Base-by-base conservation (phyloP, 768 basidiomycete species). In the Kwoniella europaea region DNA sequence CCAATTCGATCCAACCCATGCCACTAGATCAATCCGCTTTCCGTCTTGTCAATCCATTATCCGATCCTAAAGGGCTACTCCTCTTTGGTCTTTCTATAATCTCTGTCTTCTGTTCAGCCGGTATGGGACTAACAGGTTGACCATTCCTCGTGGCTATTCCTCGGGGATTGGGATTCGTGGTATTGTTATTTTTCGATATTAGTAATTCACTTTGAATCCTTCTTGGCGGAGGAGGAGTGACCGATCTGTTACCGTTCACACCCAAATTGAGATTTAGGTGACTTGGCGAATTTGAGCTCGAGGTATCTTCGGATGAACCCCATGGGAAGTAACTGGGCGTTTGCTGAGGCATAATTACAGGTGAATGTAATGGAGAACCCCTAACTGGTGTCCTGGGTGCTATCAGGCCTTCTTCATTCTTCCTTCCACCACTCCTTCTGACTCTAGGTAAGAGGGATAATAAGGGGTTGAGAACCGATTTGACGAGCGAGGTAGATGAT, bases 121-220 rank as follows among this genome's bases (percentile, higher is more conserved):
- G 50, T 35, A 22, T 62, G 18, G 18, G 20, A 52, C 27, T 27
- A 52, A 58, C 67, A 12, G 68, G 68, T 41, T 20, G 57, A 3
- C 71, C 71, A 29, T 71, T 67, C 60, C 71, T 67, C 16, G 71
- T 71, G 15, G 71, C 71, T 63, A 71, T 67, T 35, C 71, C 71
- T 43, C 71, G 43, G 1, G 71, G 71, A 64, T 71, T 71, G 6
- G 56, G 42, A 15, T 24, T 35, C 29, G 35, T n/a, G 12, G n/a
- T 29, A 29, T 7, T 10, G 13, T 43, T 53, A 2, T 63, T 63
- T 16, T 60, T 63, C 1, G 63, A 56, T 18, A 67, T 54, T 2
- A 43, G n/a, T 7, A 67, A 52, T 35, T 67, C 71, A 18, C 41
- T 46, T 54, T 67, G 65, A 18, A 71, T 60, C 42, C 71, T 62